Conservation (phyloP, 1,139 yeast species). For the Pichia sp. region DNA sequence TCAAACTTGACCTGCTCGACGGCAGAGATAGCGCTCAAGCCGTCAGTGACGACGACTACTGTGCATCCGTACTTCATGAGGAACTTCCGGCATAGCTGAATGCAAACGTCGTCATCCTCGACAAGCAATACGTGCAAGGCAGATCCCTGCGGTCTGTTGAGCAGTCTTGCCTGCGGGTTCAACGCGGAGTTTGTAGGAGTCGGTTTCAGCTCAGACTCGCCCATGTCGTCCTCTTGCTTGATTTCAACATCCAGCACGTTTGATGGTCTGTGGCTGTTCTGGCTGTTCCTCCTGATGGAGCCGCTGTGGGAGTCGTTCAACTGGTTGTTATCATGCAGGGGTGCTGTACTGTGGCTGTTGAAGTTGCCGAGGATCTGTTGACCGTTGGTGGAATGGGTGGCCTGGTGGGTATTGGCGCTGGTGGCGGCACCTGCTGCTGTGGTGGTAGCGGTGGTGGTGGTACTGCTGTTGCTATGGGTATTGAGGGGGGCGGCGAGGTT, state of each 20-base stretch:
- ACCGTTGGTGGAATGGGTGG: neutral
- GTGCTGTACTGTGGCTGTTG: conserved; percentile 10
- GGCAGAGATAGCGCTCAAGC: conserved; percentile 78
- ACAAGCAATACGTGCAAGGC: conserved; percentile 70
- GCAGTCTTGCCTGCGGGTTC: conserved; percentile 15
- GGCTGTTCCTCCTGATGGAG: neutral
- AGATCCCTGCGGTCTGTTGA: conserved; percentile 33
- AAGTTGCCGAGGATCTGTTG: neutral
- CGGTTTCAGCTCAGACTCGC: neutral
- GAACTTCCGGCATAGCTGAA: conserved; percentile 73
- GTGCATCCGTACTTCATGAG: conserved; percentile 85
- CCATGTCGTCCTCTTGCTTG: neutral
- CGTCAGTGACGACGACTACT: conserved; percentile 90
- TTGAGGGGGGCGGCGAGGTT: neutral
- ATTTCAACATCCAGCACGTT: neutral
- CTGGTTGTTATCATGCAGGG: conserved; percentile 6
- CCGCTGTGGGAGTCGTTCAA: neutral
- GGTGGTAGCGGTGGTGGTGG: too few species aligned
- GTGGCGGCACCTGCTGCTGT: too few species aligned
- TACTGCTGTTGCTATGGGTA: neutral
- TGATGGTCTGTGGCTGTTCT: neutral
- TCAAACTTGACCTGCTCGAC: conserved; percentile 76
- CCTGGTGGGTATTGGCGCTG: conserved; percentile 1
- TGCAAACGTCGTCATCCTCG: conserved; percentile 83
- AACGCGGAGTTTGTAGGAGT: conserved; percentile 7